Conservation (phyloP, 352 stramenopile genomes). For the Pythium dissimile region DNA sequence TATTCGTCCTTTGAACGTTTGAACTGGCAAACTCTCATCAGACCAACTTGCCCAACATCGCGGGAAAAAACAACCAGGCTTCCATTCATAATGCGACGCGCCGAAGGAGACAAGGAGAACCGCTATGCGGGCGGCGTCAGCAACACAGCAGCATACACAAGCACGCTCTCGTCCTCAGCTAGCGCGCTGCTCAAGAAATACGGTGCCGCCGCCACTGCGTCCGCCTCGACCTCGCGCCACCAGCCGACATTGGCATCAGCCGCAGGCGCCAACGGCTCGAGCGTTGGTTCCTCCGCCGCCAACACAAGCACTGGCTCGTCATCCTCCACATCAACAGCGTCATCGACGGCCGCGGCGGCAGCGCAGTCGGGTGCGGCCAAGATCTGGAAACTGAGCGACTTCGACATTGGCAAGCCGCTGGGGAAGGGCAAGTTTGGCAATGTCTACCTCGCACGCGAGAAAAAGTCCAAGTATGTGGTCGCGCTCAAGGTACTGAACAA, state of each 20-base stretch:
- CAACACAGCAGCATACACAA: not conserved
- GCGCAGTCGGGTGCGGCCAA: slow-evolving; percentile 15
- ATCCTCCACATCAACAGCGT: slow-evolving; percentile 6
- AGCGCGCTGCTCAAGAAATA: slow-evolving; percentile 32
- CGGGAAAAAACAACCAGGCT: not conserved
- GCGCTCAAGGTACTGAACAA: slow-evolving; percentile 99
- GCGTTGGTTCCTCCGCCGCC: not conserved
- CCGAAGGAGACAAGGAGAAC: slow-evolving; percentile 73
- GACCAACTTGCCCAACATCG: not conserved
- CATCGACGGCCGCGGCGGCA: not conserved
- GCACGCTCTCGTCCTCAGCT: not conserved
- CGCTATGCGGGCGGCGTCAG: slow-evolving; percentile 5
- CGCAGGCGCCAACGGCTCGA: slow-evolving; percentile 7
- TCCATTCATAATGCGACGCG: slow-evolving; percentile 43
- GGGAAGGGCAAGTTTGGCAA: slow-evolving; percentile 98
- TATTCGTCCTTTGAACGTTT: slow-evolving; percentile 27
- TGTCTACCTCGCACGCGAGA: slow-evolving; percentile 98
- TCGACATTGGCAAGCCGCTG: slow-evolving; percentile 99
- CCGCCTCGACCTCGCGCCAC: not conserved
- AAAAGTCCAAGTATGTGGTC: slow-evolving; percentile 98
- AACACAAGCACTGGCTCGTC: not conserved
- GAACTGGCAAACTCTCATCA: slow-evolving; percentile 21
- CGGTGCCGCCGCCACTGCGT: slow-evolving; percentile 7
- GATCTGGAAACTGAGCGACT: slow-evolving; percentile 95
- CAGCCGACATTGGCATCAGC: slow-evolving; percentile 3